phyloP scores from a whole-genome alignment of 139 green algal genomes.

The Tetraselmis chui region DNA sequence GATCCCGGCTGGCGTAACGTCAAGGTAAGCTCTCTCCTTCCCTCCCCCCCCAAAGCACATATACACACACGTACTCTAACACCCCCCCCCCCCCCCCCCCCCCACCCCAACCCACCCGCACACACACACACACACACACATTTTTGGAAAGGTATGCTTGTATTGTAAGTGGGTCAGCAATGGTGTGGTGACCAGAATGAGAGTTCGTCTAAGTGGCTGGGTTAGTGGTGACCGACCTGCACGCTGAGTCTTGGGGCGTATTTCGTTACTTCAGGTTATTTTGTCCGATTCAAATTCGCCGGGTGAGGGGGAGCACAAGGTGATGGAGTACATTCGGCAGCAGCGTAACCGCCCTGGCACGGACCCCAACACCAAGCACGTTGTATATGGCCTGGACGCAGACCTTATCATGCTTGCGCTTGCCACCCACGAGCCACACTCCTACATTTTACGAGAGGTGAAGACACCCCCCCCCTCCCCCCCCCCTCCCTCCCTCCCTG shows the following conservation, averaged over 20 bases:
- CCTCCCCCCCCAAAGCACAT: too few relatives aligned
- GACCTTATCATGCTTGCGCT: slow-evolving; percentile 98
- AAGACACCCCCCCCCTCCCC: background rate
- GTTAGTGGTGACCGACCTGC: too few relatives aligned
- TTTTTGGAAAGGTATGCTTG: background rate
- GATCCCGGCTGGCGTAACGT: slow-evolving; percentile 85
- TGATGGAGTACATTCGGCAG: slow-evolving; percentile 87
- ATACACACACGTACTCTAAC: too few relatives aligned
- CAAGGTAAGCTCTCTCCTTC: slow-evolving; percentile 75
- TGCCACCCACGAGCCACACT: slow-evolving; percentile 87
- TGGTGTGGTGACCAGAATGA: too few relatives aligned
- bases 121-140: slow-evolving; percentile 7
- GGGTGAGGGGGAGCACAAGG: slow-evolving; percentile 99
- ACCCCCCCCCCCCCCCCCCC: background rate
- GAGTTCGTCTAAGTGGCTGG: too few relatives aligned
- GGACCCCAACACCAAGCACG: slow-evolving; percentile 83
- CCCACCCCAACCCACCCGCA: background rate
- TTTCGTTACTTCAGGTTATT: slow-evolving; percentile 67
- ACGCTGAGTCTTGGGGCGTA: background rate
- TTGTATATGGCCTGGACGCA: slow-evolving; percentile 95
- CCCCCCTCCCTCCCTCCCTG: background rate
- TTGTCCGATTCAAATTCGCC: slow-evolving; percentile 86
- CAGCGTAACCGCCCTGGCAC: slow-evolving; percentile 79
- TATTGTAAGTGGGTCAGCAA: too few relatives aligned
- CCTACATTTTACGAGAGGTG: slow-evolving; percentile 81